Evolutionary conservation across 306 rosid genomes (phyloP), one percentile per base, ranked within the genome.

Genomic region (Vicia villosa): DNA sequence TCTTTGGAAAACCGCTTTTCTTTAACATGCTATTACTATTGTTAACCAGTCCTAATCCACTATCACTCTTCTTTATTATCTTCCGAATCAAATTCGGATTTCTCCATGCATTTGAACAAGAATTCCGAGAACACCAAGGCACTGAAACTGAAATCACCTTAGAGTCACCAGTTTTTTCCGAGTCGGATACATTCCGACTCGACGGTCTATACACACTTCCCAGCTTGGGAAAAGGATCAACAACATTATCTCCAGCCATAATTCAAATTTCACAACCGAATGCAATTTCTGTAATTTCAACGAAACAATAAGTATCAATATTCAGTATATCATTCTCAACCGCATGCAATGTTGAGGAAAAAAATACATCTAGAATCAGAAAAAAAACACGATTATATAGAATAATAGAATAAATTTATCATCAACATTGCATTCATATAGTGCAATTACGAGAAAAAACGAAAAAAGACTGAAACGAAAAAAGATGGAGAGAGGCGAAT

Each of bases 181-280:
- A 60, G 26, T 21, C 51, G 11, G 63, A 63, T 63, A 51, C 66
- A 34, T 58, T 60, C 46, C 42, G 30, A 16, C 20, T 72, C 64
- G 8, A 22, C 12, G 0, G 59, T 69, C 54, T 73, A 16, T 80
- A 83, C 52, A 80, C 84, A 37, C 61, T 80, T 76, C 24, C 68
- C 77, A 83, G 24, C 66, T 24, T 26, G 12, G 84, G 84, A 80
- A 83, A 83, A 13, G 71, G 37, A 73, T 83, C 77, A 6, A 43
- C 26, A 46, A 50, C 26, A 37, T 24, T 7, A 41, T 5, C 36
- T 41, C 69, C 84, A 4, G 66, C 75, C 87, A 83, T 83, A 16
- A 32, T 57, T 72, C 65, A 69, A 51, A 51, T 50, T 34, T 37
- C 50, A 74, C 59, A 21, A 54, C 54, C 76, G 68, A 15, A 6